A percentile compares a stretch with the other conserved stretches of the same genome.
Conservation (phyloP, 2,329 filamentous ascomycete genomes). For the Talaromyces sp. region DNA sequence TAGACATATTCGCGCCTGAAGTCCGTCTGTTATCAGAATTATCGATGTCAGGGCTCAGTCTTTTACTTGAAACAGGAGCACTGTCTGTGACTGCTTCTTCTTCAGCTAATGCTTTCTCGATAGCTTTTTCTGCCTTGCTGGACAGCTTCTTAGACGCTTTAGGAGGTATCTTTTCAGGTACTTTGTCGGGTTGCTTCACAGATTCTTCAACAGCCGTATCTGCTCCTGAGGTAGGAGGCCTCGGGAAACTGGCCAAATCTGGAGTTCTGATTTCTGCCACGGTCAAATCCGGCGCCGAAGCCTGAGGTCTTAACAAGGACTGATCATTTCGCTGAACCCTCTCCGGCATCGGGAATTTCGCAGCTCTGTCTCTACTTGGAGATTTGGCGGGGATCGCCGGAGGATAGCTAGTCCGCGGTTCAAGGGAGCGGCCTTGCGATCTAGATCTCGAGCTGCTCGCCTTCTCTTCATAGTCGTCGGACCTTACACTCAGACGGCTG, state of each 20-base stretch:
- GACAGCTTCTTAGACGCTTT: not conserved
- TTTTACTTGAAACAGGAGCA: not conserved
- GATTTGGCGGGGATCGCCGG: conserved; percentile 7
- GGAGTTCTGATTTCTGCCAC: conserved; percentile 11
- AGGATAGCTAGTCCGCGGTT: conserved; percentile 8
- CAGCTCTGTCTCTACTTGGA: conserved; percentile 13
- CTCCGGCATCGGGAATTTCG: not conserved
- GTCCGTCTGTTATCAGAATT: not conserved
- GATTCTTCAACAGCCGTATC: not conserved
- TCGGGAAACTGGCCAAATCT: conserved; percentile 18
- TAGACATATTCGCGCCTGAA: not conserved
- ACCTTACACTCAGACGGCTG: conserved; percentile 3
- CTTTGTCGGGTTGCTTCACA: not conserved
- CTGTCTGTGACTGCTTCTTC: not conserved
- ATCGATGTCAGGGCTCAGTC: not conserved
- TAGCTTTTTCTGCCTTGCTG: not conserved
- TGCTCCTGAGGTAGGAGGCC: conserved; percentile 11
- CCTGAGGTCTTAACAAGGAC: conserved; percentile 27
- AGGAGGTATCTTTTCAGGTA: not conserved
- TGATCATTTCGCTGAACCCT: conserved; percentile 8
- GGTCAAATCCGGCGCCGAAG: conserved; percentile 31
- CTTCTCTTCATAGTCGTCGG: not conserved
- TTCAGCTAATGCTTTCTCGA: not conserved
- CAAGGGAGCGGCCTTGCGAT: conserved; percentile 6
- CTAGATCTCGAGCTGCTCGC: not conserved